A percentile compares a stretch with the other conserved stretches of the same genome.
These are phyloP conservation scores for Xanthoconium separans DNA, from an alignment of 1,284 basidiomycete genomes.

Conservation along the genomic window DNA sequence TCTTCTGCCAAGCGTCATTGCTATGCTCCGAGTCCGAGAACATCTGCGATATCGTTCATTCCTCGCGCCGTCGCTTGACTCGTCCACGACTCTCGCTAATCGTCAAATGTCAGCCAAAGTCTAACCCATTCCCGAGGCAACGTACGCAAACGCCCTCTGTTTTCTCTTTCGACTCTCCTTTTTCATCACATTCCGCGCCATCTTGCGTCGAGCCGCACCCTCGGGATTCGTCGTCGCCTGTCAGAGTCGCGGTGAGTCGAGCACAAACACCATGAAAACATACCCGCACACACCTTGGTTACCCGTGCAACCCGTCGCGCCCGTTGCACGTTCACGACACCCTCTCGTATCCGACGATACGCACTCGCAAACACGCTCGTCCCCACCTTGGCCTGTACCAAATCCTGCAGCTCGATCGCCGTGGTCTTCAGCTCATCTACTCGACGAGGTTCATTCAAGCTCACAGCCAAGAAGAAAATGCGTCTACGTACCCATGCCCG, in stretches of 20 bases:
- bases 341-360: constrained; percentile 81
- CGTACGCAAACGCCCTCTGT: constrained; percentile 57
- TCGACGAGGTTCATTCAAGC: neutral
- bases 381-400: constrained; percentile 86
- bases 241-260: neutral
- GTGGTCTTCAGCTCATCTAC: constrained; percentile 83
- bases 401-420: constrained; percentile 83
- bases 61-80: constrained; percentile 38
- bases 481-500: constrained; percentile 67
- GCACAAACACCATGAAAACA: neutral
- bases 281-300: constrained; percentile 44
- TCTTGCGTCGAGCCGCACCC: constrained; percentile 72
- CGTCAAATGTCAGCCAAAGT: neutral
- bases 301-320: constrained; percentile 71
- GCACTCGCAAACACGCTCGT: constrained; percentile 75
- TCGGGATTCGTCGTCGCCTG: constrained; percentile 72
- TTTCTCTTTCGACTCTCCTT: constrained; percentile 85
- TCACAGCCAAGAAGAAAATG: neutral
- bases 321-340: constrained; percentile 64
- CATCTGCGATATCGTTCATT: too few species aligned
- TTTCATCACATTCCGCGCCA: constrained; percentile 66
- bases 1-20: too few species aligned
- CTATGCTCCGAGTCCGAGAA: too few species aligned
- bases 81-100: constrained; percentile 41
- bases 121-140: constrained; percentile 5